phyloP scores from a whole-genome alignment of 2,329 filamentous ascomycete species.

The Apiospora phragmitis region DNA sequence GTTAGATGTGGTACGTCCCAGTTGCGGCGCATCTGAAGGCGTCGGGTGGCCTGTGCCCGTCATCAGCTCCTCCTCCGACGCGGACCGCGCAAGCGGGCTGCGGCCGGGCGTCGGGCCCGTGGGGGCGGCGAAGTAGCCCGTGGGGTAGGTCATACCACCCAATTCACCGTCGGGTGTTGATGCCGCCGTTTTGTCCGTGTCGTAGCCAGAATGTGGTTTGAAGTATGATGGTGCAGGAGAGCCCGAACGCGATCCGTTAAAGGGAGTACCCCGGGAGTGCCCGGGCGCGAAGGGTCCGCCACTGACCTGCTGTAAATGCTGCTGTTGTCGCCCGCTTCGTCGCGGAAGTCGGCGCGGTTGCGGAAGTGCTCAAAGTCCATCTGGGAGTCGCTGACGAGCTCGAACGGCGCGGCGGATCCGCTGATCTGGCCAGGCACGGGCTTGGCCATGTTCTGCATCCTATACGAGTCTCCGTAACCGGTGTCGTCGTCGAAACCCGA shows the following conservation, averaged over 20 bases:
- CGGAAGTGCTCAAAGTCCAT: conserved; percentile 90
- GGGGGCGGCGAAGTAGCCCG: conserved; percentile 3
- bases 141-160: background rate
- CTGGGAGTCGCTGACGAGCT: conserved; percentile 80
- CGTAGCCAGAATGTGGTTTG: background rate
- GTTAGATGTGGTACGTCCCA: background rate
- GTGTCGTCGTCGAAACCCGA: conserved; percentile 61
- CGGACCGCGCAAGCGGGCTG: conserved; percentile 3
- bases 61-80: background rate
- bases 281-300: conserved; percentile 55
- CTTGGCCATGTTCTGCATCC: conserved; percentile 70
- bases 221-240: conserved; percentile 3
- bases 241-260: conserved; percentile 20
- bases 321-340: conserved; percentile 72
- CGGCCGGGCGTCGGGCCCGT: background rate
- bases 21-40: background rate
- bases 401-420: conserved; percentile 64
- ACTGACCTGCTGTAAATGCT: conserved; percentile 59
- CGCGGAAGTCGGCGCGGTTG: conserved; percentile 80
- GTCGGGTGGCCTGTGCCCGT: background rate
- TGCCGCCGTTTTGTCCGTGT: background rate
- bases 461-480: conserved; percentile 79
- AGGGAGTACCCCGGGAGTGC: conserved; percentile 51
- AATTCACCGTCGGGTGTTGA: background rate
- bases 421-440: conserved; percentile 40